Evolutionary conservation across 192 early-diverging fungal species (phyloP).

Genomic region (Coemansia sp.): DNA sequence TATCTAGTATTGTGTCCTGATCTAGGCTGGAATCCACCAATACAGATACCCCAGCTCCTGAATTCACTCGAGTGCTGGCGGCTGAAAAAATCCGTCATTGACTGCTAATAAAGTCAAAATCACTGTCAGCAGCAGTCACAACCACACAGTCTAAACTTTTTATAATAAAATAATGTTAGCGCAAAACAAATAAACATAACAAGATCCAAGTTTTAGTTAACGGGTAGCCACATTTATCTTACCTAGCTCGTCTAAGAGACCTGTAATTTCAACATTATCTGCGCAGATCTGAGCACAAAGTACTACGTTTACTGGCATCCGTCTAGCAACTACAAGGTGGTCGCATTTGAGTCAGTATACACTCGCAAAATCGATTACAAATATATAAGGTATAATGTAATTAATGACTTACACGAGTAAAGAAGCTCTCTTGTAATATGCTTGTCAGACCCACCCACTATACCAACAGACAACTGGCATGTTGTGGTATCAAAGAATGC

Average conservation of each 20-base stretch:
- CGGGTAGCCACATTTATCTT: neutral
- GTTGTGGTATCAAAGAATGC: too few species aligned
- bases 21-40: neutral
- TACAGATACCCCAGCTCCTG: neutral
- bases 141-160: neutral
- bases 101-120: conserved; percentile 4
- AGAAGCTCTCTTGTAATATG: too few species aligned
- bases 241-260: neutral
- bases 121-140: neutral
- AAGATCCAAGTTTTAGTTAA: neutral
- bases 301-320: neutral
- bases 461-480: too few species aligned
- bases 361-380: neutral
- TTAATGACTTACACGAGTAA: too few species aligned
- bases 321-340: neutral
- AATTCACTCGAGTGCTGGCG: neutral
- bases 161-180: neutral
- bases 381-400: neutral
- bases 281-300: neutral
- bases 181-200: neutral
- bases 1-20: neutral
- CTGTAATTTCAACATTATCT: neutral
- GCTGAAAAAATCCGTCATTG: neutral
- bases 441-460: too few species aligned
- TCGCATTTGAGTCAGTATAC: neutral